A percentile compares a stretch with the other conserved stretches of the same genome.
Evolutionary conservation across 805 yeast genomes (phyloP).

Genomic region (Nakazawaea siamensis): DNA sequence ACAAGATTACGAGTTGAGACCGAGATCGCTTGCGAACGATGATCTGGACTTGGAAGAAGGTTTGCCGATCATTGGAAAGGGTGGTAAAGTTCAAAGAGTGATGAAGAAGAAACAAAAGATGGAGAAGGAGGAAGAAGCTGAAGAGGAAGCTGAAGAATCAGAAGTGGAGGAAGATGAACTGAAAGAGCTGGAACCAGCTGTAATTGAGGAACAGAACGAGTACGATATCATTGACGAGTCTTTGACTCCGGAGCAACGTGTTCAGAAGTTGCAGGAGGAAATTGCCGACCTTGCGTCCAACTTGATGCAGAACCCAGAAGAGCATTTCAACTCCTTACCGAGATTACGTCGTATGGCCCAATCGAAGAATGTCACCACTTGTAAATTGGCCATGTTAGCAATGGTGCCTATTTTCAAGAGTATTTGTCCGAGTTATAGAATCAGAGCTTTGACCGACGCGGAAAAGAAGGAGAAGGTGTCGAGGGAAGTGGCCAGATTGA

Average conservation of each 20-base stretch:
- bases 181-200: slow-evolving; percentile 14
- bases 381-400: slow-evolving; percentile 68
- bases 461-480: slow-evolving; percentile 80
- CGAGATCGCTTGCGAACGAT: slow-evolving; percentile 46
- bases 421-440: slow-evolving; percentile 81
- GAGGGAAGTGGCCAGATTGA: slow-evolving; percentile 68
- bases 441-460: slow-evolving; percentile 71
- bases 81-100: slow-evolving; percentile 70
- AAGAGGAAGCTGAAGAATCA: slow-evolving; percentile 11
- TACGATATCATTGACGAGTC: slow-evolving; percentile 33
- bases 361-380: slow-evolving; percentile 56
- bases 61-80: slow-evolving; percentile 68
- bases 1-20: slow-evolving; percentile 68
- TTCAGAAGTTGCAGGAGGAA: slow-evolving; percentile 65
- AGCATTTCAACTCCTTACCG: slow-evolving; percentile 54
- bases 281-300: slow-evolving; percentile 75
- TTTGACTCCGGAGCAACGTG: slow-evolving; percentile 41
- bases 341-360: slow-evolving; percentile 64
- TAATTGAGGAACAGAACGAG: slow-evolving; percentile 15
- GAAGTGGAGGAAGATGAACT: slow-evolving; percentile 12
- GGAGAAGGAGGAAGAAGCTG: slow-evolving; percentile 12
- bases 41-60: slow-evolving; percentile 40
- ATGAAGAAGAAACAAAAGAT: slow-evolving; percentile 24
- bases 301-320: slow-evolving; percentile 85
- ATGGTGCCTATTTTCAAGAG: slow-evolving; percentile 78